Evolutionary conservation across 2,329 filamentous ascomycete species (phyloP), one percentile per base, ranked within the genome.

Genomic region (Emydomyces testavorans): DNA sequence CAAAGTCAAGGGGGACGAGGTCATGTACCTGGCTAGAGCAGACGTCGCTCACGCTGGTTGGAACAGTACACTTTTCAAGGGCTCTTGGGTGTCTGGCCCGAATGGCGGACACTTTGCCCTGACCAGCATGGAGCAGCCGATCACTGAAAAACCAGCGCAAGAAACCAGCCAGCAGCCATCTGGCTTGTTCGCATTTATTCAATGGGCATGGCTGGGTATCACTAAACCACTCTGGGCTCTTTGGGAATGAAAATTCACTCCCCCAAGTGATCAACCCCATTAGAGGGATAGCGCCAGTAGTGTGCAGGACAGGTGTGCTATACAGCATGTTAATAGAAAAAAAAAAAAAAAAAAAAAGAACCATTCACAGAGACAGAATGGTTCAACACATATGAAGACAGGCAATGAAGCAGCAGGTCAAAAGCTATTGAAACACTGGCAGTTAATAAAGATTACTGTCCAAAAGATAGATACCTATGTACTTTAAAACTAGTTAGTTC

Each of bases 201-300:
- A 43, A n/a, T 43, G 40, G 40, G 11, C n/a, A 20, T 43, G 40
- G 40, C 34, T 32, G n/a, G 28, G 40, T 8, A 23, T 43, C 40
- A 43, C 40, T 16, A 43, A 32, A 7, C 40, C 40, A 11, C 23
- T 43, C 15, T 32, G 40, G 40, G 23, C 16, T 20, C 40, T 43
- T 8, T 43, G 40, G 28, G 20, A 43, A n/a, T 43, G 15, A 20
- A 20, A n/a, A 13, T 24, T 20, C 23, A 13, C 11, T 26, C 28
- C 4, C 3, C 10, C 4, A 16, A 13, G 5, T 18, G 7, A 32
- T 16, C 24, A 42, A 31, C 16, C 7, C 34, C 16, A 31, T n/a
- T 2, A 42, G n/a, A n/a, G n/a, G n/a, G n/a, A n/a, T n/a, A n/a
- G n/a, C n/a, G n/a, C n/a, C n/a, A n/a, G n/a, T n/a, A n/a, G n/a